These are phyloP conservation scores for Diaporthe batatas DNA, from an alignment of 2,329 filamentous ascomycete genomes.

Conservation along the genomic window DNA sequence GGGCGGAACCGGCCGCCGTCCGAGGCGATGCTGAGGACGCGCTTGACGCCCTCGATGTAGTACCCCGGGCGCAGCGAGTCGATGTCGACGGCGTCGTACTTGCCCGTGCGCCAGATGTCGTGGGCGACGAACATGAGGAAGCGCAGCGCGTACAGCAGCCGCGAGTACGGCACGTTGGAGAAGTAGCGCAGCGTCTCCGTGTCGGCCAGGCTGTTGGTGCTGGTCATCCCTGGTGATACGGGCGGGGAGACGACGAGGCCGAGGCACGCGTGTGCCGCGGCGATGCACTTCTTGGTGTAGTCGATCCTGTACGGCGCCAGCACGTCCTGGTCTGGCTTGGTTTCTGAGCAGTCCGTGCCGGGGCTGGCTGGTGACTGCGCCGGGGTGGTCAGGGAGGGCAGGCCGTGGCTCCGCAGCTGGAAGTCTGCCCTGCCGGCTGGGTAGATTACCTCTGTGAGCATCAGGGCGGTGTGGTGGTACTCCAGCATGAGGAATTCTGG, in stretches of 20 bases:
- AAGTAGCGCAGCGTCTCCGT: constrained; percentile 34
- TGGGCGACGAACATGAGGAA: constrained; percentile 37
- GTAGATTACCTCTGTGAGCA: constrained; percentile 39
- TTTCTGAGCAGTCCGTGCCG: not conserved
- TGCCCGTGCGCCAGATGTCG: constrained; percentile 35
- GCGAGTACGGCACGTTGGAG: constrained; percentile 30
- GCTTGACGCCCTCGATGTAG: constrained; percentile 34
- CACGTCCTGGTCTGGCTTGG: constrained; percentile 36
- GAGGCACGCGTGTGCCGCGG: constrained; percentile 36
- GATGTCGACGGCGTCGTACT: constrained; percentile 31
- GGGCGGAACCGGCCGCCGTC: constrained; percentile 29
- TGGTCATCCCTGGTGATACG: not conserved
- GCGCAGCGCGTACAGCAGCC: constrained; percentile 39
- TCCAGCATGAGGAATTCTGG: constrained; percentile 39
- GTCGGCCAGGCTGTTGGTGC: constrained; percentile 18
- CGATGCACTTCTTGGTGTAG: constrained; percentile 39
- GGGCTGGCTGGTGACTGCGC: not conserved
- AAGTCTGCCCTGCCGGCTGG: constrained; percentile 38
- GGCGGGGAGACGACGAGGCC: constrained; percentile 19
- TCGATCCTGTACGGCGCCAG: constrained; percentile 37
- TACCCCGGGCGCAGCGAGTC: constrained; percentile 27
- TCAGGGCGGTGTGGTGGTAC: constrained; percentile 33
- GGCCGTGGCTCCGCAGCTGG: constrained; percentile 24
- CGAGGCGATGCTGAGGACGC: constrained; percentile 16
- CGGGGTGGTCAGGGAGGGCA: constrained; percentile 13